These are phyloP conservation scores for Bipolaris gigantea DNA, from an alignment of 2,329 filamentous ascomycete genomes.

Conservation along the genomic window DNA sequence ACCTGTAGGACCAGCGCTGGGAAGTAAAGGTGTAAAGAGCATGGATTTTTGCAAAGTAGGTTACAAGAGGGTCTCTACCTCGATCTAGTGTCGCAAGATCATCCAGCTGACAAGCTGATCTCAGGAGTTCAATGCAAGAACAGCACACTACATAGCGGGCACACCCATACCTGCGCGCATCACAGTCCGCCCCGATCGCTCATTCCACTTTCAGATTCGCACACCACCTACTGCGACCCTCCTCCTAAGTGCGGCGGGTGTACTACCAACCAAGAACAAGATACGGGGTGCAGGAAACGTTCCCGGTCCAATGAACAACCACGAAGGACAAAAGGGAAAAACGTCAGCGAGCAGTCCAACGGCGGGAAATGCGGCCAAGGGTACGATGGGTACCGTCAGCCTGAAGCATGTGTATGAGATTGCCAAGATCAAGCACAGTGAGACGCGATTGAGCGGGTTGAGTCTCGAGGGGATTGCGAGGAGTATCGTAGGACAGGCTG, in stretches of 20 bases:
- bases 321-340: conserved; percentile 44
- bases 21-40: conserved; percentile 96
- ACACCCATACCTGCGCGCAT: conserved; percentile 90
- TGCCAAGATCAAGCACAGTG: conserved; percentile 81
- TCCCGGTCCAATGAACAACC: conserved; percentile 49
- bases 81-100: background rate
- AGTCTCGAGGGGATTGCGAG: conserved; percentile 79
- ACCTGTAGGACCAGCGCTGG: conserved; percentile 92
- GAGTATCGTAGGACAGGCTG: conserved; percentile 65
- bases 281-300: conserved; percentile 68
- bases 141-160: conserved; percentile 77
- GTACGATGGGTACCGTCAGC: conserved; percentile 80
- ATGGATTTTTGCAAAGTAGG: conserved; percentile 89
- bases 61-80: background rate
- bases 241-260: conserved; percentile 79
- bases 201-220: conserved; percentile 89
- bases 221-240: conserved; percentile 94
- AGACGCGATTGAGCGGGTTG: conserved; percentile 62
- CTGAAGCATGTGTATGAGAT: conserved; percentile 98
- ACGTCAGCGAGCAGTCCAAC: conserved; percentile 37
- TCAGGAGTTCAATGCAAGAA: conserved; percentile 96
- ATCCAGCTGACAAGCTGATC: background rate
- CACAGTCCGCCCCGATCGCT: conserved; percentile 87
- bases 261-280: conserved; percentile 73
- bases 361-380: conserved; percentile 65